Evolutionary conservation across 2,329 filamentous ascomycete genomes (phyloP).

Genomic region (Penicillium sp.): DNA sequence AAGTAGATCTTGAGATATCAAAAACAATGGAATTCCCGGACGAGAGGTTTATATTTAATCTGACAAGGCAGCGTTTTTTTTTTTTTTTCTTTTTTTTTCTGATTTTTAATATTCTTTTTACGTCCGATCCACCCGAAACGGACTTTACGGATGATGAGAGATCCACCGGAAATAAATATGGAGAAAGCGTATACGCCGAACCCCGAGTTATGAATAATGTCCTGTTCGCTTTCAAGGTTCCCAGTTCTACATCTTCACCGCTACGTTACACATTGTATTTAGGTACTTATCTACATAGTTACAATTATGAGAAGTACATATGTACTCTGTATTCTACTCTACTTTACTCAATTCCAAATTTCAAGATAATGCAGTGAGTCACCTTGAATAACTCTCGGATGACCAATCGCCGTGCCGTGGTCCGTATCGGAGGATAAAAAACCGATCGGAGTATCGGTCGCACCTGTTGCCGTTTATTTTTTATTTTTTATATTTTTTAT

Average conservation of each 20-base stretch:
- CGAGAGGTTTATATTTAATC: constrained; percentile 8
- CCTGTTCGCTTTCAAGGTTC: not conserved
- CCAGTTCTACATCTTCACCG: not conserved
- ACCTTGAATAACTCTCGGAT: not conserved
- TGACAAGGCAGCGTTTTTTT: not conserved
- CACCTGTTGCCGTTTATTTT: not conserved
- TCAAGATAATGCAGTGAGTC: not conserved
- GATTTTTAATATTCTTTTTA: not conserved
- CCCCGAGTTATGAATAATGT: not conserved
- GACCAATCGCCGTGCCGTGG: constrained; percentile 11
- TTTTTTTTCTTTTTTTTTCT: not conserved
- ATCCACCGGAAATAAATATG: constrained; percentile 10
- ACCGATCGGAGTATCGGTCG: constrained; percentile 4
- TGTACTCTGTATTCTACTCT: not conserved
- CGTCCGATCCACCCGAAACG: constrained; percentile 7
- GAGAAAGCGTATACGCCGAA: not conserved
- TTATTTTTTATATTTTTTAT: not conserved
- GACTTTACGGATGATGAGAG: constrained; percentile 6
- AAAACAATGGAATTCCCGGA: not conserved
- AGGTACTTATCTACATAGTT: not conserved
- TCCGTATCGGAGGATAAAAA: constrained; percentile 1
- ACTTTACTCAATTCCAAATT: not conserved
- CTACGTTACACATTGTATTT: not conserved
- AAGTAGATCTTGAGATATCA: not conserved
- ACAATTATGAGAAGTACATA: not conserved